Base-by-base conservation (phyloP, 163 green algal species). In the Chloroidium sp. region DNA sequence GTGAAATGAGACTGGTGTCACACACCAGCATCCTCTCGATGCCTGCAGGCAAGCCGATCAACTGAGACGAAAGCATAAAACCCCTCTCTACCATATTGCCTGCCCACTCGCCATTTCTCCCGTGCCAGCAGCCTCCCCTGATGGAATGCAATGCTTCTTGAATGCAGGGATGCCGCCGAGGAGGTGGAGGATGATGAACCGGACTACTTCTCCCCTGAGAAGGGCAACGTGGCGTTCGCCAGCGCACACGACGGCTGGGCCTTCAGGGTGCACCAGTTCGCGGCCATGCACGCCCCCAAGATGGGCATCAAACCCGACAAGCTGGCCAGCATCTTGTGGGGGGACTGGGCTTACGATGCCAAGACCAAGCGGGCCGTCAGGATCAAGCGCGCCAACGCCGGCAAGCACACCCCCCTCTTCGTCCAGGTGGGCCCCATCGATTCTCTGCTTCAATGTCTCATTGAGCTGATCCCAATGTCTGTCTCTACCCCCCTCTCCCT, bases 211-310 rank as follows among this genome's bases (percentile, higher is more conserved):
- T 82, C 77, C 13, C 93, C 95, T 0, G 86, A 89, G 4, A 90
- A 92, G 64, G 95, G 96, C 79, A 98, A 98, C 84, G 96, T 99
- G 0, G 94, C 89, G 0, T 99, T 99, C 87, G 95, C 89, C 1
- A 93, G 84, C 78, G 96, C 96, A 1, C 84, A 91, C 67, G 96
- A 99, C 80, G 96, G 96, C 77, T 99, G 96, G 96, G 96, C 90
- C 1, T 99, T 99, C 87, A 80, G 85, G 1, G 85, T 94, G 62
- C 83, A 90, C 62, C 90, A 98, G 83, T 97, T 98, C 90, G 95
- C 94, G 0, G 88, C 86, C 62, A 92, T 97, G 89, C 97, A 97
- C 79, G 91, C 94, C 0, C 83, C 88, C 69, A 98, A 97, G 87
- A 86, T 98, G 76, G 92, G 91, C 1, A 87, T 82, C 86, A 89